phyloP scores from a whole-genome alignment of 192 early-diverging fungal genomes.

The Backusella morwellensis region DNA sequence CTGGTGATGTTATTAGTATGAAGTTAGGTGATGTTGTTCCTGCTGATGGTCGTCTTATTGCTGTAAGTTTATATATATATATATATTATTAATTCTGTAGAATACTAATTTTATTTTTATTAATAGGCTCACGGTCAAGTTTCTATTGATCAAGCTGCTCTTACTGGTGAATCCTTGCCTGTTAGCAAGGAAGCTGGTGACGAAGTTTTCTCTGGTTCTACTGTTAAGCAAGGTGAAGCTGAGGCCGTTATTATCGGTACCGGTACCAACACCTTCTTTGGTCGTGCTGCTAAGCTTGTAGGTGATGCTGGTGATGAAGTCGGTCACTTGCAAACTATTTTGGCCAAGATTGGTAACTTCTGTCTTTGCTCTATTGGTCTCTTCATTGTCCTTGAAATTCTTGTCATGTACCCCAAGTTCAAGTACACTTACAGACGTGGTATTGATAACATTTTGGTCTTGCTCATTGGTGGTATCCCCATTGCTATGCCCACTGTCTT shows the following conservation, averaged over 20 bases:
- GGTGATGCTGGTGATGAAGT: constrained; percentile 68
- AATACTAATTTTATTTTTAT: neutral
- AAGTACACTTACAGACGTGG: constrained; percentile 68
- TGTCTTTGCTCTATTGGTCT: constrained; percentile 70
- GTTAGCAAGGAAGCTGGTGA: constrained; percentile 67
- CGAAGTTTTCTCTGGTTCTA: constrained; percentile 74
- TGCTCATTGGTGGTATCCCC: constrained; percentile 77
- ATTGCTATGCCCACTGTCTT: constrained; percentile 79
- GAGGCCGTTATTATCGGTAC: constrained; percentile 76
- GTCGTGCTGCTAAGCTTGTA: constrained; percentile 75
- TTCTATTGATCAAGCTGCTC: constrained; percentile 68
- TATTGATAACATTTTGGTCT: constrained; percentile 76
- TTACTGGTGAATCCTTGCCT: constrained; percentile 74
- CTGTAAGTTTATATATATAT: constrained; percentile 36
- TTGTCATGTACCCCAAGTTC: constrained; percentile 70
- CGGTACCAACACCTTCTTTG: constrained; percentile 80
- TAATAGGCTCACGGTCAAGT: constrained; percentile 40
- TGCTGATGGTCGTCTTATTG: constrained; percentile 82
- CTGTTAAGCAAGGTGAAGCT: constrained; percentile 78
- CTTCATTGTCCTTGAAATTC: constrained; percentile 66
- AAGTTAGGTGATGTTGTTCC: constrained; percentile 87
- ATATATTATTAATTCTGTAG: neutral
- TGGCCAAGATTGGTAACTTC: constrained; percentile 76
- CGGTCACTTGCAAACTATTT: constrained; percentile 70
- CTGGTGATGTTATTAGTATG: constrained; percentile 85